Conservation (phyloP, 192 early-diverging fungal species). For the Mortierella antarctica region DNA sequence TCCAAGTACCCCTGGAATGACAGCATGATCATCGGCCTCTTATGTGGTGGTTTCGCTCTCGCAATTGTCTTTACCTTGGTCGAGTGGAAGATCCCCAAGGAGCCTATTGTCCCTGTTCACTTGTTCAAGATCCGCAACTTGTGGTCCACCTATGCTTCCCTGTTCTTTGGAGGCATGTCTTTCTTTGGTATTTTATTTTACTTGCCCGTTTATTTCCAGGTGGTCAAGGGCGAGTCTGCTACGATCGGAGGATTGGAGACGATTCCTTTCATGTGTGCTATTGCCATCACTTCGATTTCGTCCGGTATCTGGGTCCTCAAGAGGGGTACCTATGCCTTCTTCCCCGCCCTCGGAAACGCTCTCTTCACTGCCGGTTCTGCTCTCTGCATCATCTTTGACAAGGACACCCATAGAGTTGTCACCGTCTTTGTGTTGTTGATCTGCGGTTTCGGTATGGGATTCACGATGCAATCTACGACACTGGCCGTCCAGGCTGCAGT, state of each 20-base stretch:
- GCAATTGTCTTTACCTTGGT: conserved; percentile 58
- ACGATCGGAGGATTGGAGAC: conserved; percentile 70
- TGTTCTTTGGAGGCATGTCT: conserved; percentile 65
- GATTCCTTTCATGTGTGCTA: conserved; percentile 68
- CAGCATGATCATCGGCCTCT: conserved; percentile 65
- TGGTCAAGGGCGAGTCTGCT: conserved; percentile 64
- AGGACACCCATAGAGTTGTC: conserved; percentile 56
- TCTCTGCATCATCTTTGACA: conserved; percentile 67
- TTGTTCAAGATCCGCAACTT: conserved; percentile 68
- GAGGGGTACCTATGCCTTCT: conserved; percentile 58
- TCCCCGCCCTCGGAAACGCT: conserved; percentile 65
- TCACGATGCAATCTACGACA: conserved; percentile 64
- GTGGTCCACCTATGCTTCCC: conserved; percentile 56
- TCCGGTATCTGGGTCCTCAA: conserved; percentile 65
- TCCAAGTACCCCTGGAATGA: conserved; percentile 60
- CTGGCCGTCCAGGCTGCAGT: conserved; percentile 57
- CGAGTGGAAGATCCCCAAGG: conserved; percentile 66
- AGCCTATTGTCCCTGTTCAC: conserved; percentile 65
- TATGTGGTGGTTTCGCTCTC: conserved; percentile 61
- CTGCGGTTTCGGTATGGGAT: conserved; percentile 66
- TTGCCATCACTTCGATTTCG: conserved; percentile 64
- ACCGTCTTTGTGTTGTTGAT: conserved; percentile 67
- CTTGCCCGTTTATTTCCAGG: conserved; percentile 73
- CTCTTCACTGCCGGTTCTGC: conserved; percentile 64
- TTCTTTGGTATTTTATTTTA: conserved; percentile 73